phyloP scores from a whole-genome alignment of 2,329 filamentous ascomycete genomes.

The Nothomitra cinnamomea region DNA sequence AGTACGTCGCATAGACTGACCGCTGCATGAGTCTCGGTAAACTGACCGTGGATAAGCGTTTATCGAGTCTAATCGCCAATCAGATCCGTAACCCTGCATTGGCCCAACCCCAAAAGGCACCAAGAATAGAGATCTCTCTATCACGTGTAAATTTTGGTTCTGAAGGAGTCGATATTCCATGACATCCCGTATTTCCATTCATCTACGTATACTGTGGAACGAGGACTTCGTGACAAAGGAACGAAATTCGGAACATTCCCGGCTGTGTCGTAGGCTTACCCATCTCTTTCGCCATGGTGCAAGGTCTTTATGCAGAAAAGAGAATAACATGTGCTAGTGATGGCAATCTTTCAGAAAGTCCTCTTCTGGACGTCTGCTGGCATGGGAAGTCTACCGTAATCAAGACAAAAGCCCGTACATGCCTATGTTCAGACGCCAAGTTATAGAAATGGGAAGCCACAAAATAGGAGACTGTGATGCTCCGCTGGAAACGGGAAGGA shows the following conservation, averaged over 20 bases:
- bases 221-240: not conserved
- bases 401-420: not conserved
- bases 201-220: not conserved
- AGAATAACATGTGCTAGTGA: not conserved
- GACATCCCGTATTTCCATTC: not conserved
- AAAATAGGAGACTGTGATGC: not conserved
- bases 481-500: not conserved
- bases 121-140: too few relatives aligned
- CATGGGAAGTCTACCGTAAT: not conserved
- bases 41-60: too few relatives aligned
- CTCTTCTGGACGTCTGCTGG: not conserved
- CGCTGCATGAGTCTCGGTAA: too few relatives aligned
- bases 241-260: not conserved
- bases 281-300: not conserved
- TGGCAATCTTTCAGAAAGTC: not conserved
- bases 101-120: too few relatives aligned
- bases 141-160: too few relatives aligned
- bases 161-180: too few relatives aligned
- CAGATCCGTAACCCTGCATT: too few relatives aligned
- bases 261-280: not conserved
- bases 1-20: too few relatives aligned
- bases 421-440: not conserved
- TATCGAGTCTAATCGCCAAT: too few relatives aligned
- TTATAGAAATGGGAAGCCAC: not conserved
- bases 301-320: not conserved